Conservation (phyloP, 2,329 filamentous ascomycete genomes). For the Scedosporium boydii region DNA sequence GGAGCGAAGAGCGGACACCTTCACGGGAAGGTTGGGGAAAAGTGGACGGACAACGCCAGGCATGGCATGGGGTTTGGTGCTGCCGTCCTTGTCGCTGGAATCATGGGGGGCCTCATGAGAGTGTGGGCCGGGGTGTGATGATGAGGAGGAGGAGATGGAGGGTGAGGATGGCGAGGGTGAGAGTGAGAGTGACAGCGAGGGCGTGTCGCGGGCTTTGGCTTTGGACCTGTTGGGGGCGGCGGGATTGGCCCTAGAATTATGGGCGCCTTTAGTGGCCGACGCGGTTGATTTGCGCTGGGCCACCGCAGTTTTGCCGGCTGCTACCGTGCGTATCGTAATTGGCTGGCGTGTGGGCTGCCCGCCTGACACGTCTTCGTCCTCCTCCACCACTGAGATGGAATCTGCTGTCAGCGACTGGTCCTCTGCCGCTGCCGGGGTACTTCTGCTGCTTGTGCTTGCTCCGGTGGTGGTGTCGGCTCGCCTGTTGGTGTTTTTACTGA, state of each 20-base stretch:
- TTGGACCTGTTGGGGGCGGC: conserved; percentile 1
- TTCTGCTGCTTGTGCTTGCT: background rate
- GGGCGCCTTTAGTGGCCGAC: background rate
- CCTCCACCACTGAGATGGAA: background rate
- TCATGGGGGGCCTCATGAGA: conserved; percentile 11
- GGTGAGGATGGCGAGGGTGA: background rate
- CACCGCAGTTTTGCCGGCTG: conserved; percentile 6
- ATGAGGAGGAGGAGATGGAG: background rate
- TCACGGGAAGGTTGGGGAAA: conserved; percentile 21
- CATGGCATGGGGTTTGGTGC: conserved; percentile 18
- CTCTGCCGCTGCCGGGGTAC: background rate
- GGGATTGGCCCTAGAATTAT: conserved; percentile 3
- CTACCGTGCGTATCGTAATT: conserved; percentile 1
- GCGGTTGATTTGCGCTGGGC: conserved; percentile 6
- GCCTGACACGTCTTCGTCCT: conserved; percentile 2
- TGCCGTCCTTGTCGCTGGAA: conserved; percentile 13
- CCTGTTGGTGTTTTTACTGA: background rate
- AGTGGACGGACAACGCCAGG: conserved; percentile 26
- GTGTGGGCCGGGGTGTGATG: background rate
- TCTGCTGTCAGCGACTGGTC: background rate
- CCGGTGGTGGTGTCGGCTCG: background rate
- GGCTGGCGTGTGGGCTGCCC: background rate
- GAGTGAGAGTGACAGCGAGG: background rate
- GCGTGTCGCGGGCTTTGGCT: conserved; percentile 4
- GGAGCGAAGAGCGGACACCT: conserved; percentile 3